Base-by-base conservation (phyloP, 2,329 filamentous ascomycete genomes). In the Trichoderma afroharzianum region DNA sequence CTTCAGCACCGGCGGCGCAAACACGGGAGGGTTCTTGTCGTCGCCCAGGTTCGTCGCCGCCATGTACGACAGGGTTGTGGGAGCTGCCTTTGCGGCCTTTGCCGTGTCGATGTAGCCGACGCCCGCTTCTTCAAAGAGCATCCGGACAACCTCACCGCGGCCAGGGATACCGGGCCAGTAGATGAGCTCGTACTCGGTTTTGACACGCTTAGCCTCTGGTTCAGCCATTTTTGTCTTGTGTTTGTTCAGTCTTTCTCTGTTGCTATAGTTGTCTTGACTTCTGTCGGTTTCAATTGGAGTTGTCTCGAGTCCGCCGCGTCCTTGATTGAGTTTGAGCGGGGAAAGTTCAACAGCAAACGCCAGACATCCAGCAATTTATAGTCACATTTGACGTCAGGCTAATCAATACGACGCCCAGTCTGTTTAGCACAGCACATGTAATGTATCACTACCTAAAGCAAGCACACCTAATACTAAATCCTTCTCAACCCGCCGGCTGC, bases 101-200 rank as follows among this genome's bases (percentile, higher is more conserved):
- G 79, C 73, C 33, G 72, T 83, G 81, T 95, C 92, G 28, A 80
- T 88, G 83, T 93, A 95, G 4, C 86, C 79, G 1, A 87, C 87
- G 21, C 86, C 86, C 24, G 88, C 85, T 67, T 92, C 91, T 81
- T 95, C 92, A 74, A 95, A 88, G 18, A 86, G 86, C 12, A 95
- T 87, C 26, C 93, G 92, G 77, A 94, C 82, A 79, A 89, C 88
- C 78, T 95, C 93, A 73, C 90, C 93, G 63, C 93, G 91, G 53
- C 93, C 93, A 39, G 93, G 93, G 30, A 93, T 82, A 21, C 80
- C 81, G 21, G 91, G 91, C 88, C 91, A 93, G 85, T 94, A 94
- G 78, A 93, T 84, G 71, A 93, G 86, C 74, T 90, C 84, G 78
- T 91, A 92, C 18, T 59, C 70, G 6, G 62, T 71, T n/a, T 63